Evolutionary conservation across 805 yeast species (phyloP).

Genomic region (Candida palmyrensis): DNA sequence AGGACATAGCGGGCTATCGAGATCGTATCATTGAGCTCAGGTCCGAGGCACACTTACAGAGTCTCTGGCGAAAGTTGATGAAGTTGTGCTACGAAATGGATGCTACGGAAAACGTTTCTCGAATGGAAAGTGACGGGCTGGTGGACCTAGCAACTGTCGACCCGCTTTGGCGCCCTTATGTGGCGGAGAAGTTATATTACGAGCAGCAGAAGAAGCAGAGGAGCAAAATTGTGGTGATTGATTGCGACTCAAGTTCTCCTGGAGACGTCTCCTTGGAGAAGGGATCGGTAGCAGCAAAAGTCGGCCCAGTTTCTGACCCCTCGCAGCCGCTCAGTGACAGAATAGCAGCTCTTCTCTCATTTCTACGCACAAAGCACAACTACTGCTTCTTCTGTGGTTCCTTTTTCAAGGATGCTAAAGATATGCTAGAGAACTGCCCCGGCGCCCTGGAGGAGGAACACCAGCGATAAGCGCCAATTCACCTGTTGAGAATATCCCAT

Average conservation of each 20-base stretch:
- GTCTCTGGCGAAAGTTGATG: constrained; percentile 26
- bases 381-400: constrained; percentile 52
- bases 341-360: constrained; percentile 27
- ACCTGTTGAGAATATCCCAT: constrained; percentile 2
- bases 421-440: constrained; percentile 43
- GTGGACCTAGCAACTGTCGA: no score
- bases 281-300: no score
- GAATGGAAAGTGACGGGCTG: no score
- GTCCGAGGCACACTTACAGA: constrained; percentile 7
- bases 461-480: constrained; percentile 2
- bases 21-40: constrained; percentile 12
- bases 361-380: constrained; percentile 32
- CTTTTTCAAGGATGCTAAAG: constrained; percentile 28
- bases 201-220: constrained; percentile 2
- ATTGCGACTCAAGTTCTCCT: no score
- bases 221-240: background rate
- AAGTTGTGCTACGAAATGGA: constrained; percentile 37
- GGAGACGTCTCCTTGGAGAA: no score
- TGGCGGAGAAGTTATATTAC: constrained; percentile 4
- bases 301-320: no score
- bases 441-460: constrained; percentile 45
- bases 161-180: constrained; percentile 37
- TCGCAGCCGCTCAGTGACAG: constrained; percentile 15
- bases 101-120: constrained; percentile 27
- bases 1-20: constrained; percentile 11